A percentile compares a stretch with the other conserved stretches of the same genome.
Conservation (phyloP, 495 filamentous ascomycete species). For the Acidiella bohemica region DNA sequence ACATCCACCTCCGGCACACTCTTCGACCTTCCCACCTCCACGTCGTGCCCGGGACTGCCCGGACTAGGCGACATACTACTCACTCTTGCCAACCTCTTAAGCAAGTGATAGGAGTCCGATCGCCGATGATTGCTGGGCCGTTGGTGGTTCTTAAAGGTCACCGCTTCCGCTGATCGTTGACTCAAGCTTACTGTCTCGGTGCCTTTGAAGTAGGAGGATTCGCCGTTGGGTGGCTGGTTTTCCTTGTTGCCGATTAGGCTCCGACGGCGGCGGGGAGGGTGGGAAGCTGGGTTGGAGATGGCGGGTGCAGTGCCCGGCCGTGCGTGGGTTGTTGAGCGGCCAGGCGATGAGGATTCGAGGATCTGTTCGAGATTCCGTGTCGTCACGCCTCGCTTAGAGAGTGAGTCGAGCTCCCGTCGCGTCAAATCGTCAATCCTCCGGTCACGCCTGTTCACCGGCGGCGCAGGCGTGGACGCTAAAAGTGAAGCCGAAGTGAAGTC, state of each 20-base stretch:
- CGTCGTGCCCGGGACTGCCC: conserved; percentile 6
- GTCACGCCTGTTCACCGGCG: conserved; percentile 20
- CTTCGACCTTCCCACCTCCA: background rate
- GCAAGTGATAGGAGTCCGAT: conserved; percentile 52
- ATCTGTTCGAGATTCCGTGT: conserved; percentile 46
- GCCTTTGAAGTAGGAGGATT: conserved; percentile 31
- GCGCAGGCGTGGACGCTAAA: conserved; percentile 48
- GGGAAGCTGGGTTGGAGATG: background rate
- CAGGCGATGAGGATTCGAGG: conserved; percentile 26
- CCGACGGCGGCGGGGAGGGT: conserved; percentile 1
- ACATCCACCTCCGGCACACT: background rate
- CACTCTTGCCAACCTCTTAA: conserved; percentile 49
- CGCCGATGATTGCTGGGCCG: conserved; percentile 23
- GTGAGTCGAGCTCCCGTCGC: conserved; percentile 44
- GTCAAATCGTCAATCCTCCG: conserved; percentile 42
- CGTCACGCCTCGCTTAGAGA: conserved; percentile 45
- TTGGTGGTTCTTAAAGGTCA: conserved; percentile 13
- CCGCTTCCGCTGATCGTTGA: conserved; percentile 16
- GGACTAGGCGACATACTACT: conserved; percentile 42
- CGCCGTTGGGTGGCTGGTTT: conserved; percentile 14
- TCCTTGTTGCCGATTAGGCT: conserved; percentile 18
- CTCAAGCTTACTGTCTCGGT: conserved; percentile 21
- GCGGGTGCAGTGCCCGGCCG: conserved; percentile 1
- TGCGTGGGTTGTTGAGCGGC: background rate
- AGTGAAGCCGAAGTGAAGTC: conserved; percentile 54